Evolutionary conservation across 352 stramenopile genomes (phyloP).

Genomic region (Phytophthora gonapodyides): DNA sequence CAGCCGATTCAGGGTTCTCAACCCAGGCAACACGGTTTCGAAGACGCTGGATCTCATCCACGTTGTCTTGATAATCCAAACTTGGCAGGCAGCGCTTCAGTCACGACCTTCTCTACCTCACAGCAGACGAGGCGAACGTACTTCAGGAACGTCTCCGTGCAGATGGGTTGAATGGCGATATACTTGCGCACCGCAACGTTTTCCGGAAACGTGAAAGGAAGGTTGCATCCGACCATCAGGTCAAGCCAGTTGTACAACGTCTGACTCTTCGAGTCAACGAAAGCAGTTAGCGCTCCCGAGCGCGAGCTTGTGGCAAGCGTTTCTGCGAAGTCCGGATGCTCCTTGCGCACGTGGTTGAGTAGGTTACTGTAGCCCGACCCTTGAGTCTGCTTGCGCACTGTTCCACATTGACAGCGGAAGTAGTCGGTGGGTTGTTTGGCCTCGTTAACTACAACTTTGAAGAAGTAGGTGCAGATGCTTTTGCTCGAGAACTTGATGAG

Average conservation of each 20-base stretch:
- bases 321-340: not conserved
- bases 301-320: constrained; percentile 1
- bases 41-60: no score
- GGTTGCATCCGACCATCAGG: not conserved
- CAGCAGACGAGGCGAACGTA: constrained; percentile 1
- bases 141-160: constrained; percentile 4
- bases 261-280: no score
- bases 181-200: constrained; percentile 2
- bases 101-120: not conserved
- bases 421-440: not conserved
- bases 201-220: constrained; percentile 2
- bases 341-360: constrained; percentile 6
- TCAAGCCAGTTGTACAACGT: not conserved
- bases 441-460: constrained; percentile 4
- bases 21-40: no score
- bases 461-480: constrained; percentile 3
- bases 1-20: no score
- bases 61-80: no score
- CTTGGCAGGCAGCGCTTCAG: not conserved
- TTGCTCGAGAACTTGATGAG: constrained; percentile 5
- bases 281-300: no score
- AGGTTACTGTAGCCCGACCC: constrained; percentile 5
- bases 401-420: not conserved
- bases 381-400: not conserved
- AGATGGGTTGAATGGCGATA: not conserved